A percentile compares a stretch with the other conserved stretches of the same genome.
Evolutionary conservation across 805 yeast genomes (phyloP).

Genomic region (Kuraishia borneana): DNA sequence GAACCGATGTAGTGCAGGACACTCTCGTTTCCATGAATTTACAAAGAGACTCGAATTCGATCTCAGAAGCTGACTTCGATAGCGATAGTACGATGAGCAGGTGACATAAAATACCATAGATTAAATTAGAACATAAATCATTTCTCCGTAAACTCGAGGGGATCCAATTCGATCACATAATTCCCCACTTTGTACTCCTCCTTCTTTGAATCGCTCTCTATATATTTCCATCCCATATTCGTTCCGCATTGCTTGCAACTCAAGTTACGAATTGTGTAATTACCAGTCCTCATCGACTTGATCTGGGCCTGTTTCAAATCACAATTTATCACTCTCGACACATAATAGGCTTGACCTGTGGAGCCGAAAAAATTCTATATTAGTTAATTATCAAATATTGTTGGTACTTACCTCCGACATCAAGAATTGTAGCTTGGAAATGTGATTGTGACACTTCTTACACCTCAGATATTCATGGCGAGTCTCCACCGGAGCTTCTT

Average conservation of each 20-base stretch:
- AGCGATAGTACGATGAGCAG: neutral
- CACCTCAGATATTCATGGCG: conserved; percentile 10
- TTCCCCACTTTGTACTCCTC: conserved; percentile 22
- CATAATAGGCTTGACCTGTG: conserved; percentile 21
- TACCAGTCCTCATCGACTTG: conserved; percentile 21
- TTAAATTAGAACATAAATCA: conserved; percentile 3
- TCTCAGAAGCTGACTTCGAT: no score
- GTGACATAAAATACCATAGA: neutral
- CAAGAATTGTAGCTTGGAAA: conserved; percentile 15
- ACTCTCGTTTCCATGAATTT: conserved; percentile 1
- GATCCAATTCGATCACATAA: conserved; percentile 19
- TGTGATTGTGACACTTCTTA: conserved; percentile 20
- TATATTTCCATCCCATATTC: conserved; percentile 22
- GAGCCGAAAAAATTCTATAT: conserved; percentile 17
- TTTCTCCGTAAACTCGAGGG: conserved; percentile 11
- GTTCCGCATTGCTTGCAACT: conserved; percentile 19
- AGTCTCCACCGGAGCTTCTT: conserved; percentile 6
- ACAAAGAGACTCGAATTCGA: conserved; percentile 1
- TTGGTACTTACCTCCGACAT: conserved; percentile 11
- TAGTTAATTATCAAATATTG: neutral
- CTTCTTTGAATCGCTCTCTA: conserved; percentile 14
- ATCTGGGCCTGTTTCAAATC: conserved; percentile 9
- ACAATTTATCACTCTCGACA: conserved; percentile 18
- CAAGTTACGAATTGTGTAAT: conserved; percentile 16
- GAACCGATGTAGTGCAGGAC: conserved; percentile 1